These are phyloP conservation scores for Austroboletus eburneus DNA, from an alignment of 768 basidiomycete species.

Conservation along the genomic window DNA sequence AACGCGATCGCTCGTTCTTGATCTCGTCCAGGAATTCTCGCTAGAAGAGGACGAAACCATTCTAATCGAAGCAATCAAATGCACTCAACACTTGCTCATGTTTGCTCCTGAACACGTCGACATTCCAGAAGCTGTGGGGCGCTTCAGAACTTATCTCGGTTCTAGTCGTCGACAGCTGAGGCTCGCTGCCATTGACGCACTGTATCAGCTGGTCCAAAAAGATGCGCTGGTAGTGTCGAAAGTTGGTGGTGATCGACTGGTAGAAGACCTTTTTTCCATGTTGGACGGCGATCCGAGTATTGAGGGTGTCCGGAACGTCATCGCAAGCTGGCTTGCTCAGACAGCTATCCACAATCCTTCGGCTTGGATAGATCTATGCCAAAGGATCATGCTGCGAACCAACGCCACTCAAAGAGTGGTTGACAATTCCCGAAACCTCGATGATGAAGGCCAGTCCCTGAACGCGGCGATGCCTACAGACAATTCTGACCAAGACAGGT, in stretches of 20 bases:
- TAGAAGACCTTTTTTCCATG: constrained; percentile 93
- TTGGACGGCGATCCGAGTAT: constrained; percentile 92
- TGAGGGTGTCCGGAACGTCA: constrained; percentile 90
- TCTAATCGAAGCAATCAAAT: constrained; percentile 90
- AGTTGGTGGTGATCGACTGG: constrained; percentile 88
- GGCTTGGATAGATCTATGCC: constrained; percentile 97
- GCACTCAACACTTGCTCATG: constrained; percentile 95
- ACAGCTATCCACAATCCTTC: constrained; percentile 91
- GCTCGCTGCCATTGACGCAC: constrained; percentile 89
- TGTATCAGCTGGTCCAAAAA: constrained; percentile 96
- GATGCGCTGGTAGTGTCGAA: constrained; percentile 90
- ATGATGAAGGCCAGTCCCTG: constrained; percentile 94
- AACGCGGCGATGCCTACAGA: constrained; percentile 48
- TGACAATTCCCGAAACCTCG: constrained; percentile 57
- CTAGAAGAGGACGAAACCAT: constrained; percentile 84
- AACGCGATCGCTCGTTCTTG: constrained; percentile 76
- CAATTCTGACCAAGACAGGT: constrained; percentile 29
- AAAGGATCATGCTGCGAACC: constrained; percentile 93
- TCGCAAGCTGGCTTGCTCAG: constrained; percentile 91
- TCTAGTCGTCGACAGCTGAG: constrained; percentile 84
- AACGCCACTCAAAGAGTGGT: constrained; percentile 77
- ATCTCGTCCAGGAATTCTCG: constrained; percentile 82
- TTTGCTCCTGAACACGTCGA: constrained; percentile 85
- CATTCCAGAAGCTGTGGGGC: constrained; percentile 72
- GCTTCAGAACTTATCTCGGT: constrained; percentile 73